phyloP scores from a whole-genome alignment of 2,329 filamentous ascomycete genomes.

The Alternaria dauci region DNA sequence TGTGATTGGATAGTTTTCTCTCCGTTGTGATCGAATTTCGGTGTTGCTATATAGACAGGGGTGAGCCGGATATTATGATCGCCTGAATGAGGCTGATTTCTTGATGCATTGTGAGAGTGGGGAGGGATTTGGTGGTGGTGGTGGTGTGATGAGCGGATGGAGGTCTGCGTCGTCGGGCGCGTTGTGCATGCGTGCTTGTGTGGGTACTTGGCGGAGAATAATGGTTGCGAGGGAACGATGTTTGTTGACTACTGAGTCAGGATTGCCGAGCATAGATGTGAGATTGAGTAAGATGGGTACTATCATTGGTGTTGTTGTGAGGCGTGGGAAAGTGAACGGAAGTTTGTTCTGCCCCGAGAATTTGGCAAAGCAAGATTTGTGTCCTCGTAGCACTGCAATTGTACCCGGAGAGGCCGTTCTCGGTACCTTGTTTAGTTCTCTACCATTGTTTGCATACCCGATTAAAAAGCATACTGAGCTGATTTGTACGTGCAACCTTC shows the following conservation, averaged over 20 bases:
- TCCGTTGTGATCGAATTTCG: neutral
- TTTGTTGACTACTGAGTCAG: neutral
- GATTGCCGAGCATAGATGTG: neutral
- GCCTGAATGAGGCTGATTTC: neutral
- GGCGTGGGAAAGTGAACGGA: neutral
- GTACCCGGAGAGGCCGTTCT: neutral
- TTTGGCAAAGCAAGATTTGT: neutral
- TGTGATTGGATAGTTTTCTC: neutral
- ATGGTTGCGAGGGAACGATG: conserved; percentile 2
- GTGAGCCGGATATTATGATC: conserved; percentile 2
- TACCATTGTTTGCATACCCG: neutral
- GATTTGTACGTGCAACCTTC: neutral
- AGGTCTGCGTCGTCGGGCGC: neutral
- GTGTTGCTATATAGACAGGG: neutral
- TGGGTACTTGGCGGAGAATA: neutral
- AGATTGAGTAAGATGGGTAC: neutral
- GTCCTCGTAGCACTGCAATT: neutral
- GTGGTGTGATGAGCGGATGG: neutral
- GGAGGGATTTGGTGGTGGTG: neutral
- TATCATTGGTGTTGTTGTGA: neutral
- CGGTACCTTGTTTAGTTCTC: neutral
- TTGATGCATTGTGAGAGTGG: neutral
- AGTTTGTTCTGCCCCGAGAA: neutral
- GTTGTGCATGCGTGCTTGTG: neutral
- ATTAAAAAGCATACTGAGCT: neutral